A percentile compares a stretch with the other conserved stretches of the same genome.
These are phyloP conservation scores for Rhodotorula sp. DNA, from an alignment of 1,284 basidiomycete genomes.

Conservation along the genomic window DNA sequence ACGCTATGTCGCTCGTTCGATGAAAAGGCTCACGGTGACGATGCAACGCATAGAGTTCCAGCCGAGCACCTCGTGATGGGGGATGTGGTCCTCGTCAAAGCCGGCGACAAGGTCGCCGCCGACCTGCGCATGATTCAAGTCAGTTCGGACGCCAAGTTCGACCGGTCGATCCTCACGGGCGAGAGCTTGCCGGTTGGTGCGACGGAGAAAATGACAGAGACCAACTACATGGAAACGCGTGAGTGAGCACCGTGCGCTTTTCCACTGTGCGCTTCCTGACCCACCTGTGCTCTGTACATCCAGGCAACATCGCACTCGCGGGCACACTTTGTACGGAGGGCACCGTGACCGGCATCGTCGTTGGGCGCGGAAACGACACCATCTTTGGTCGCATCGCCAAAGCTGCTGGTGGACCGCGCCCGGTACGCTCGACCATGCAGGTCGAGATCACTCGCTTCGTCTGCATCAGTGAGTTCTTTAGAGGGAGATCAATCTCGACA, in stretches of 20 bases:
- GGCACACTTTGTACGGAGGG: conserved; percentile 64
- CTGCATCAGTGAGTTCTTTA: conserved; percentile 22
- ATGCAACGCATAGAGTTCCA: conserved; percentile 36
- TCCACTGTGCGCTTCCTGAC: too few relatives aligned
- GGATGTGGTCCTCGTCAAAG: conserved; percentile 49
- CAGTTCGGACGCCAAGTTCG: conserved; percentile 59
- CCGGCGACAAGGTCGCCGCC: conserved; percentile 55
- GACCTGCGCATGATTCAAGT: conserved; percentile 57
- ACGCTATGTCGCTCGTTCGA: too few relatives aligned
- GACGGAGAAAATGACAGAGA: conserved; percentile 56
- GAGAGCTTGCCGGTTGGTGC: conserved; percentile 59
- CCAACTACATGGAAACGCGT: conserved; percentile 55
- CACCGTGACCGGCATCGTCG: conserved; percentile 55
- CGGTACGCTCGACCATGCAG: conserved; percentile 50
- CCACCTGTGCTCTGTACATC: too few relatives aligned
- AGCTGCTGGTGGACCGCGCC: conserved; percentile 57
- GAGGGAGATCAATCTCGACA: neutral
- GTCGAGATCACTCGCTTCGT: conserved; percentile 54
- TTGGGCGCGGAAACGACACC: conserved; percentile 54
- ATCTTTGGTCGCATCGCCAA: conserved; percentile 62
- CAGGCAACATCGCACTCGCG: conserved; percentile 61
- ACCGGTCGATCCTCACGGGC: conserved; percentile 65
- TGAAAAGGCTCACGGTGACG: neutral
- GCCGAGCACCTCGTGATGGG: conserved; percentile 50
- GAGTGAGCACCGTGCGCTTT: too few relatives aligned